Base-by-base conservation (phyloP, 805 yeast genomes). In the Ogataea methanolica region DNA sequence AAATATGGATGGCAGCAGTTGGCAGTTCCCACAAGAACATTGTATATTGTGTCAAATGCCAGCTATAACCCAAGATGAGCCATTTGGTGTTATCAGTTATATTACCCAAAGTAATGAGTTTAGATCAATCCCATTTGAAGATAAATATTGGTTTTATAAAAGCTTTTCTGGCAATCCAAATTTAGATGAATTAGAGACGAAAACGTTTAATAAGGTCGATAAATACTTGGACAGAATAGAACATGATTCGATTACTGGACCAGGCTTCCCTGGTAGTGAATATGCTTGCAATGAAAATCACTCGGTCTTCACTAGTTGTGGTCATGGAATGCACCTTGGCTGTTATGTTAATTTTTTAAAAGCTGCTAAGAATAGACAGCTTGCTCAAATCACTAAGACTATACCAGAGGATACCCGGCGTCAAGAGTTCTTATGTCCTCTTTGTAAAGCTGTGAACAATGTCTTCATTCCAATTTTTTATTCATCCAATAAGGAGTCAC, bases 241-340 rank as follows among this genome's bases (percentile, higher is more conserved):
- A 43, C 64, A 70, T 0, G 61, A 67, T 2, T 55, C 66, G 36
- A 78, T 78, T 0, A 65, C 83, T 52, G 96, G 96, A 0, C 92
- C 90, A 0, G 91, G 92, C 0, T 88, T 85, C 55, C 79, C 82
- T 2, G 44, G 58, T 5, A 58, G 55, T 8, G 65, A 61, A 17
- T 63, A 63, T 19, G 48, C 66, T 52, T 47, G 67, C 41, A 66
- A 68, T 37, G 72, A 77, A 37, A 68, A 69, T 41, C 72, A 73
- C 47, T 62, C 76, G 7, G 75, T 85, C 1, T 72, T 84, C 3
- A 77, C 81, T 50, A 84, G 96, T 44, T 92, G 99, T 70, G 96
- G 97, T 1, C 99, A 92, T 66, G 95, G 96, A 2, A 85, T 92
- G 83, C 99, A 92, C 64, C 80, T 78, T 51, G 73, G 78, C 16